These are phyloP conservation scores for Gynostemma pentaphyllum DNA, from an alignment of 306 rosid genomes.

Conservation along the genomic window DNA sequence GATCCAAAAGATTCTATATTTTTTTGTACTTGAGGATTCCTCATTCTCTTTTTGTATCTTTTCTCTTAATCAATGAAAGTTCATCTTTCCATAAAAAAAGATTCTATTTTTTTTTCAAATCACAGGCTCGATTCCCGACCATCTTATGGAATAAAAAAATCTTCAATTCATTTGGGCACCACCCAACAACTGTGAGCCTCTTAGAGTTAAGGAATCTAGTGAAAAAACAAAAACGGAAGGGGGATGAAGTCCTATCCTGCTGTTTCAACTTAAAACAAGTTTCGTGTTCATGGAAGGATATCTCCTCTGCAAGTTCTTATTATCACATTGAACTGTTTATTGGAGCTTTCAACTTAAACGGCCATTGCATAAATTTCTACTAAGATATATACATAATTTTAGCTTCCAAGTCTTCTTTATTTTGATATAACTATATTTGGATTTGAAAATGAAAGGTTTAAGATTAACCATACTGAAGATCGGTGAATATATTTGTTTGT, in stretches of 20 bases:
- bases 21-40: too few relatives aligned
- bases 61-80: too few relatives aligned
- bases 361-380: background rate
- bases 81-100: too few relatives aligned
- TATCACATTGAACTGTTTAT: background rate
- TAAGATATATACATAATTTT: background rate
- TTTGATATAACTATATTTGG: background rate
- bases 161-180: background rate
- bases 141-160: background rate
- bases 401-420: too few relatives aligned
- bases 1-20: background rate
- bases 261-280: background rate
- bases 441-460: background rate
- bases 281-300: background rate
- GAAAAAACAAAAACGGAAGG: background rate
- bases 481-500: background rate
- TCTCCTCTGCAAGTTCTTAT: background rate
- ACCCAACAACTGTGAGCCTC: background rate
- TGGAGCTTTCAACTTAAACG: background rate
- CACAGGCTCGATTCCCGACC: too few relatives aligned
- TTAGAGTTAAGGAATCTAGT: background rate
- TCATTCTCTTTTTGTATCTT: too few relatives aligned
- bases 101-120: too few relatives aligned
- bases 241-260: background rate
- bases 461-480: background rate